Base-by-base conservation (phyloP, 768 basidiomycete species). In the Sarcomyxa edulis region DNA sequence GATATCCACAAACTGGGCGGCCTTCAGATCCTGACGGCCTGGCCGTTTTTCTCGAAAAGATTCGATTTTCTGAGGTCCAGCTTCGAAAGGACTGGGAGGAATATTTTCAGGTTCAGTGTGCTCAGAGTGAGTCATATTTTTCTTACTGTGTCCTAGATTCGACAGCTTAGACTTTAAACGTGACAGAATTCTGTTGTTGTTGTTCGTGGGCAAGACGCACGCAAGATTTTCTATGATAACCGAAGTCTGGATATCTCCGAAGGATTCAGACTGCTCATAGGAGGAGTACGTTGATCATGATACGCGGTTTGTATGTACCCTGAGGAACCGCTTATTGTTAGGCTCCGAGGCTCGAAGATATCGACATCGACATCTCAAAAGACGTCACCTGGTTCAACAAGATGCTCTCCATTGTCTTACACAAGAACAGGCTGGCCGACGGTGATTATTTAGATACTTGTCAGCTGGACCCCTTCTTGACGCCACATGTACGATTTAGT, bases 401-500 rank as follows among this genome's bases (percentile, higher is more conserved):
- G 84, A 80, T 89, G 45, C 84, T 85, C 45, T 86, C 48, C 73
- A 70, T 49, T 83, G 84, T 27, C 77, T 88, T 32, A 87, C 85
- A 18, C 78, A 81, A 42, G 73, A 81, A 56, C 69, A 86, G 30
- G 76, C 81, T 48, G 67, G 69, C 37, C 71, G 70, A 44, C 66
- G 74, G 47, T 72, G 48, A 86, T 88, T 40, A 85, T 46, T 72
- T 89, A 26, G 68, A 69, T 18, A 66, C 69, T 25, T 67, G 76
- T 29, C 84, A 87, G 55, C 72, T 68, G 47, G 75, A 78, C 48
- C 76, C 76, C 26, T 68, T 74, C 36, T 64, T 89, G 33, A 67
- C 35, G 27, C 30, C 45, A 51, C 9, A 47, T 27, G 24, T 45
- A 31, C 27, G 32, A 18, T 15, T 15, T 49, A 89, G 85, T 85